These are phyloP conservation scores for Entrophospora sp. DNA, from an alignment of 192 early-diverging fungal genomes.

Conservation along the genomic window DNA sequence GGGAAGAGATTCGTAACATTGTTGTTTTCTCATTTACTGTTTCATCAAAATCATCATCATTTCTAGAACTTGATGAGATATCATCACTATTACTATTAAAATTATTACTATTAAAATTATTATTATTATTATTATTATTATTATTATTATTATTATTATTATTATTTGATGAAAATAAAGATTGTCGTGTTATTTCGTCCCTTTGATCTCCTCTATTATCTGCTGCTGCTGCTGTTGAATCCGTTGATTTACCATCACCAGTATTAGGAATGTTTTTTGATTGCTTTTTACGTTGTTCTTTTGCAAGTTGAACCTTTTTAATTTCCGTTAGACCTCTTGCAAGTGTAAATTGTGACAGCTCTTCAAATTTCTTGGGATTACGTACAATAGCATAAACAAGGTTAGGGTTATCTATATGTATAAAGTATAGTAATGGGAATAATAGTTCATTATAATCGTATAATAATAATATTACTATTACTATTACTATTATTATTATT, in stretches of 20 bases:
- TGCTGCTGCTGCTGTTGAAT: neutral
- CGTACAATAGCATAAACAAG: slow-evolving; percentile 76
- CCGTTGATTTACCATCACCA: too few relatives aligned
- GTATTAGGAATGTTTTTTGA: too few relatives aligned
- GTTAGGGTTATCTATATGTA: slow-evolving; percentile 56
- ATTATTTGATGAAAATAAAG: neutral
- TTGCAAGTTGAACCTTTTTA: slow-evolving; percentile 41
- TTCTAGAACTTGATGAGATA: too few relatives aligned
- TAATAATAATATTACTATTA: neutral
- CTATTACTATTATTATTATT: neutral
- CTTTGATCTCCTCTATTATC: too few relatives aligned
- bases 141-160: slow-evolving; percentile 13
- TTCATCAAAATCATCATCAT: slow-evolving; percentile 28
- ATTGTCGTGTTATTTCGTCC: neutral
- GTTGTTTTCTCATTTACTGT: slow-evolving; percentile 16
- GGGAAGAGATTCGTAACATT: neutral
- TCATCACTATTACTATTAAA: too few relatives aligned
- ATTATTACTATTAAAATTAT: neutral
- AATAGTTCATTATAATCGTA: neutral
- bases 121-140: neutral
- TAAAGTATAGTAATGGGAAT: neutral
- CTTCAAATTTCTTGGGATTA: slow-evolving; percentile 60
- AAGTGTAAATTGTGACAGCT: slow-evolving; percentile 59
- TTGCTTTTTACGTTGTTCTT: slow-evolving; percentile 25
- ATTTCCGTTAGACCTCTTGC: slow-evolving; percentile 53